phyloP scores from a whole-genome alignment of 2,329 filamentous ascomycete genomes.

The Alternaria sp. region DNA sequence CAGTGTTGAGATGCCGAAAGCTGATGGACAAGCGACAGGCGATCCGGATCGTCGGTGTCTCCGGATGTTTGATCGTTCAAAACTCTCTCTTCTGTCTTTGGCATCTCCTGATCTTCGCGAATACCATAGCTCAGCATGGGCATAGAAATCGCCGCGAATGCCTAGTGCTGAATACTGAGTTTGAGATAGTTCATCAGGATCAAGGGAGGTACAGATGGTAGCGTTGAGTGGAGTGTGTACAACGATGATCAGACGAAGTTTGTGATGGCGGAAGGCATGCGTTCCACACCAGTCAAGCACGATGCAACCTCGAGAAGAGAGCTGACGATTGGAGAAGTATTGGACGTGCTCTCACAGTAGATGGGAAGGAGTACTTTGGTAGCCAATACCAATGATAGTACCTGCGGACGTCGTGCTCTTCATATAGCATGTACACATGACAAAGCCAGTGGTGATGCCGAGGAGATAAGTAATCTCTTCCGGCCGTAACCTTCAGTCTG shows the following conservation, averaged over 20 bases:
- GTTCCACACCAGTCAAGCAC: not conserved
- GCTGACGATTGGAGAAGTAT: not conserved
- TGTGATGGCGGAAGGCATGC: not conserved
- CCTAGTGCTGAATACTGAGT: not conserved
- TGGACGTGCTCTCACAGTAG: not conserved
- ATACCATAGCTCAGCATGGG: not conserved
- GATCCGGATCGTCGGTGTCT: not conserved
- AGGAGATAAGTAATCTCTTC: constrained; percentile 5
- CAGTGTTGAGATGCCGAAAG: constrained; percentile 1
- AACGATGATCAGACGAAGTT: not conserved
- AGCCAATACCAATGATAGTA: not conserved
- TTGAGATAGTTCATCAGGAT: not conserved
- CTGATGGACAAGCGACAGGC: not conserved
- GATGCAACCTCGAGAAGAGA: not conserved
- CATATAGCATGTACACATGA: constrained; percentile 3
- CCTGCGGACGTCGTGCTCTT: not conserved
- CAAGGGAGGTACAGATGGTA: not conserved
- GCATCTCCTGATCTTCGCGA: not conserved
- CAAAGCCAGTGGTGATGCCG: not conserved
- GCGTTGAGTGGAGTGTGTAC: not conserved
- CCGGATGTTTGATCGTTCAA: not conserved
- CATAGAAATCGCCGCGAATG: not conserved
- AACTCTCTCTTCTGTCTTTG: not conserved
- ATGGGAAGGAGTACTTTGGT: not conserved
- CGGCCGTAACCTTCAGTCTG: not conserved